Evolutionary conservation across 1,139 yeast genomes (phyloP).

Genomic region (Nakaseomyces delphensis): DNA sequence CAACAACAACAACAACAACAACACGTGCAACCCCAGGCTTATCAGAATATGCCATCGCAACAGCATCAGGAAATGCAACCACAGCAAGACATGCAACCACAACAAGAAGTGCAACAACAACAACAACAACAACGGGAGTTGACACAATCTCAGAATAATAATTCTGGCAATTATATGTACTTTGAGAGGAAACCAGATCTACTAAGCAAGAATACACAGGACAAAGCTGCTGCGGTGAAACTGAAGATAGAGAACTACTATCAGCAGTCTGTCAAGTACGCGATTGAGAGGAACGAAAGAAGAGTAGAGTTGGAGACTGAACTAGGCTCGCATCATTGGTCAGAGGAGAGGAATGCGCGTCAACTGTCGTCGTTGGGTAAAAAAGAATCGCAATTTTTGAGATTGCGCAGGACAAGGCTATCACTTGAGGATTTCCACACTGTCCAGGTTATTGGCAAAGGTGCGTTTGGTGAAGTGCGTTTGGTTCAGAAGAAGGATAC

Average conservation of each 20-base stretch:
- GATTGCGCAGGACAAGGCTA: slow-evolving; percentile 66
- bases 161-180: slow-evolving; percentile 44
- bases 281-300: slow-evolving; percentile 74
- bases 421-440: slow-evolving; percentile 68
- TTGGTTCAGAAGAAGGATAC: slow-evolving; percentile 75
- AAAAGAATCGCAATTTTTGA: slow-evolving; percentile 68
- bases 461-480: slow-evolving; percentile 81
- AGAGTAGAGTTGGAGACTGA: slow-evolving; percentile 64
- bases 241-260: slow-evolving; percentile 64
- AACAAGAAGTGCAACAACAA: slow-evolving; percentile 20
- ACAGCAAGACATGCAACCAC: slow-evolving; percentile 15
- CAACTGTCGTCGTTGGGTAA: slow-evolving; percentile 63
- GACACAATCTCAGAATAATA: neutral
- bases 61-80: slow-evolving; percentile 14
- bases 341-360: slow-evolving; percentile 67
- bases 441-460: slow-evolving; percentile 77
- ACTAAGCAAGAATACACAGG: slow-evolving; percentile 57
- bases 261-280: slow-evolving; percentile 69
- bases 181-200: slow-evolving; percentile 83
- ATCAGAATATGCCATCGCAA: neutral
- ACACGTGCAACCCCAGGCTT: neutral
- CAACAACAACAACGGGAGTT: slow-evolving; percentile 16
- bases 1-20: slow-evolving; percentile 14
- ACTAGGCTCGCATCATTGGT: slow-evolving; percentile 53
- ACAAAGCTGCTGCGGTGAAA: slow-evolving; percentile 65